Evolutionary conservation across 2,329 filamentous ascomycete genomes (phyloP), one percentile per base, ranked within the genome.

Genomic region (Trichoderma sp.): DNA sequence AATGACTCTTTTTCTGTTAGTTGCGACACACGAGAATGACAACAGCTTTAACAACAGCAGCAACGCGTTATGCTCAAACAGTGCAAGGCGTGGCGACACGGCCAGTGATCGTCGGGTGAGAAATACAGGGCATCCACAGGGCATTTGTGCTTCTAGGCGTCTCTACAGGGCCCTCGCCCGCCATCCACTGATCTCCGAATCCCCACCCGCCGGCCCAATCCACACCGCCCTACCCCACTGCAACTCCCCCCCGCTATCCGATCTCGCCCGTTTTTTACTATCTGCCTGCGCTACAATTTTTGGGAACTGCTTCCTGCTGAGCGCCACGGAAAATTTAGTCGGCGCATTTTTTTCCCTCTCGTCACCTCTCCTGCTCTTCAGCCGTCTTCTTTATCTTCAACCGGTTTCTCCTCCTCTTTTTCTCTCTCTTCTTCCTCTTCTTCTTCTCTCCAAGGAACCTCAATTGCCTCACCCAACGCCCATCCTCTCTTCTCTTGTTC

Each of bases 221-320:
- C 52, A 19, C 45, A 63, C 51, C 28, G 44, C 21, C 17, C 12
- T 50, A 43, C 48, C 58, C 63, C 51, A 64, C 60, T 57, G 59
- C 54, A 41, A 28, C 47, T 55, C 66, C 66, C 66, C 66, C 21
- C 66, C 66, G 64, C 61, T 57, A 67, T 60, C 66, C 66, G 66
- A 67, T 68, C 60, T 68, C 66, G 66, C 66, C 66, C 65, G 47
- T 56, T 19, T 24, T 14, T 21, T 7, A 54, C 24, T 41, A 17
- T 52, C 50, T 52, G 28, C 26, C 30, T 30, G 26, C 15, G 41
- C 6, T 44, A n/a, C n/a, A 44, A 17, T n/a, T n/a, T 39, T 52
- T 55, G 43, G 44, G 17, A 30, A 30, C 21, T 45, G 55, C 47
- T 52, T 59, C 47, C n/a, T 59, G 15, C 47, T 45, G 43, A 39